Conservation (phyloP, 2,329 filamentous ascomycete genomes). For the Cytospora leucostoma region DNA sequence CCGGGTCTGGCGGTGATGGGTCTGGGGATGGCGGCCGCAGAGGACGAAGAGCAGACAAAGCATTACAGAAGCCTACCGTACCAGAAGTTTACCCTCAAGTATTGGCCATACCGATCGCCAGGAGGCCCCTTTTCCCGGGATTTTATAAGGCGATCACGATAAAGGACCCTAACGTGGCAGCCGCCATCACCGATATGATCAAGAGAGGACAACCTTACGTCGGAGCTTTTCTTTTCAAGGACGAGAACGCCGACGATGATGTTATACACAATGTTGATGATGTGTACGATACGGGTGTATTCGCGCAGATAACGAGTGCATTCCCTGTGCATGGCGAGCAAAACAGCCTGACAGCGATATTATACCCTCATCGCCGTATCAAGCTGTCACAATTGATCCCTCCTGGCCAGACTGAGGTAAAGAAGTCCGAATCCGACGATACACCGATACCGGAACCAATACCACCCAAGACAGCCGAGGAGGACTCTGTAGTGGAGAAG, state of each 20-base stretch:
- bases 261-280: slow-evolving; percentile 88
- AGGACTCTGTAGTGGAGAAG: slow-evolving; percentile 62
- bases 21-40: slow-evolving; percentile 67
- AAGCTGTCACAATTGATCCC: slow-evolving; percentile 82
- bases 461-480: slow-evolving; percentile 54
- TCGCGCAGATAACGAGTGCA: slow-evolving; percentile 95
- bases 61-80: slow-evolving; percentile 82
- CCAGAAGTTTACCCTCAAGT: slow-evolving; percentile 97
- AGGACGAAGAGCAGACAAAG: slow-evolving; percentile 73
- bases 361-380: slow-evolving; percentile 95
- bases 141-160: slow-evolving; percentile 99
- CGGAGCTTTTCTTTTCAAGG: slow-evolving; percentile 94
- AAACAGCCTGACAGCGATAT: slow-evolving; percentile 82
- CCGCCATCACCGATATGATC: slow-evolving; percentile 93
- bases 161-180: slow-evolving; percentile 85
- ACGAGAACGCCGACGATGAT: slow-evolving; percentile 91
- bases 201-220: slow-evolving; percentile 97
- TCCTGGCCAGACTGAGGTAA: slow-evolving; percentile 56
- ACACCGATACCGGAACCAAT: slow-evolving; percentile 54
- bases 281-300: slow-evolving; percentile 94
- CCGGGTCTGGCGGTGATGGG: slow-evolving; percentile 55
- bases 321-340: slow-evolving; percentile 90
- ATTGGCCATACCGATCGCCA: slow-evolving; percentile 93
- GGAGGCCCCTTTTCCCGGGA: slow-evolving; percentile 90
- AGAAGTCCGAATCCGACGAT: slow-evolving; percentile 52